Evolutionary conservation across 2,329 filamentous ascomycete species (phyloP).

Genomic region (Fusarium sp.): DNA sequence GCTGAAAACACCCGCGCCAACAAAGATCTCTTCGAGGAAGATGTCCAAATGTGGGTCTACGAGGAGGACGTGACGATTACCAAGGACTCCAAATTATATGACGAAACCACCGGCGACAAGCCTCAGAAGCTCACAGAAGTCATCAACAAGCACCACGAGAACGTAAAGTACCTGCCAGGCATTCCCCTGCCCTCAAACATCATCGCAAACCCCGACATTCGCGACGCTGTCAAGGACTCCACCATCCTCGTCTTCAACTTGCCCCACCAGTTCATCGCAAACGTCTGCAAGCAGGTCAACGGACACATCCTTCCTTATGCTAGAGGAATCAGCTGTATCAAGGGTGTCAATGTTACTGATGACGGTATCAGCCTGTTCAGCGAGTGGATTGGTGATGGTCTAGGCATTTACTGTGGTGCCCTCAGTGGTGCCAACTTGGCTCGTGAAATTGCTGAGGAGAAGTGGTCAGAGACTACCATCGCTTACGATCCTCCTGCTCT

Average conservation of each 20-base stretch:
- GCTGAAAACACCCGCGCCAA: slow-evolving; percentile 88
- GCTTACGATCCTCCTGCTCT: slow-evolving; percentile 93
- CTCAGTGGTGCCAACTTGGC: slow-evolving; percentile 97
- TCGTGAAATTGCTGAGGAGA: slow-evolving; percentile 91
- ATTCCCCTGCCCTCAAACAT: slow-evolving; percentile 85
- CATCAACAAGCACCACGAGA: slow-evolving; percentile 94
- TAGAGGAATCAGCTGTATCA: slow-evolving; percentile 95
- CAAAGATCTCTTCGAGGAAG: slow-evolving; percentile 81
- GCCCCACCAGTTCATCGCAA: slow-evolving; percentile 93
- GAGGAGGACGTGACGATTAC: slow-evolving; percentile 87
- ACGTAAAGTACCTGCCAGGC: slow-evolving; percentile 96
- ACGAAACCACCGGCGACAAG: slow-evolving; percentile 67
- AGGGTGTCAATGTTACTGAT: slow-evolving; percentile 92
- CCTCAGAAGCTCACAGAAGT: slow-evolving; percentile 88
- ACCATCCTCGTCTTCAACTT: slow-evolving; percentile 96
- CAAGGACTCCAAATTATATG: slow-evolving; percentile 77
- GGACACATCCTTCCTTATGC: slow-evolving; percentile 93
- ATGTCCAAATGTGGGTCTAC: slow-evolving; percentile 99
- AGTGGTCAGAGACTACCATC: slow-evolving; percentile 96
- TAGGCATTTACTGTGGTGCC: slow-evolving; percentile 96
- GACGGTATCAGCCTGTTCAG: slow-evolving; percentile 90
- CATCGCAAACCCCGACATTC: slow-evolving; percentile 81
- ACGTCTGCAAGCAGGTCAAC: slow-evolving; percentile 83
- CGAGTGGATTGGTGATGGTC: slow-evolving; percentile 88
- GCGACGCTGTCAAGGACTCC: slow-evolving; percentile 82